phyloP scores from a whole-genome alignment of 2,329 filamentous ascomycete species.

The Sclerotinia sclerotiorum region DNA sequence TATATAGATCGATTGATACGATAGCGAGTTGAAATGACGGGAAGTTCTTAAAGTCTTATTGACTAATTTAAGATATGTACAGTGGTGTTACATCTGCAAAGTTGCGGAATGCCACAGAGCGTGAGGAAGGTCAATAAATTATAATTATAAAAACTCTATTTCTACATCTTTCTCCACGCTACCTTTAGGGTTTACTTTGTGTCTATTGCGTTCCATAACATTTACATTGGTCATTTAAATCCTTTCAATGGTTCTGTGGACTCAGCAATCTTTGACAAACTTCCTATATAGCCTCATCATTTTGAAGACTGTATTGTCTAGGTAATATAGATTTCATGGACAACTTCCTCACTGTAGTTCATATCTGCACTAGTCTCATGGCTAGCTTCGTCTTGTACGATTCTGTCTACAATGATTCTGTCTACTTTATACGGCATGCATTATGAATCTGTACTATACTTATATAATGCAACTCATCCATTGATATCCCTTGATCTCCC shows the following conservation, averaged over 20 bases:
- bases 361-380: not conserved
- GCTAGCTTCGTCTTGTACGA: not conserved
- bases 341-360: no score
- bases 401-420: not conserved
- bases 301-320: not conserved
- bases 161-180: no score
- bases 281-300: not conserved
- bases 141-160: no score
- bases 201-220: no score
- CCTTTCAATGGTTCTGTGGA: not conserved
- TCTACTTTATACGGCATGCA: not conserved
- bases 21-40: slow-evolving; percentile 13
- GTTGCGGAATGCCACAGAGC: not conserved
- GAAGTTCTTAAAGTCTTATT: not conserved
- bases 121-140: no score
- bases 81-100: not conserved
- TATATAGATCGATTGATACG: slow-evolving; percentile 11
- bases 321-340: not conserved
- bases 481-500: not conserved
- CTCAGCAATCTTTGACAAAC: not conserved
- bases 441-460: not conserved
- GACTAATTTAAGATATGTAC: not conserved
- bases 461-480: not conserved
- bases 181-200: no score
- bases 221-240: no score